Percentiles rank a stretch among this genome's conserved stretches.
Evolutionary conservation across 306 rosid genomes (phyloP).

Genomic region (Dryas octopetala): DNA sequence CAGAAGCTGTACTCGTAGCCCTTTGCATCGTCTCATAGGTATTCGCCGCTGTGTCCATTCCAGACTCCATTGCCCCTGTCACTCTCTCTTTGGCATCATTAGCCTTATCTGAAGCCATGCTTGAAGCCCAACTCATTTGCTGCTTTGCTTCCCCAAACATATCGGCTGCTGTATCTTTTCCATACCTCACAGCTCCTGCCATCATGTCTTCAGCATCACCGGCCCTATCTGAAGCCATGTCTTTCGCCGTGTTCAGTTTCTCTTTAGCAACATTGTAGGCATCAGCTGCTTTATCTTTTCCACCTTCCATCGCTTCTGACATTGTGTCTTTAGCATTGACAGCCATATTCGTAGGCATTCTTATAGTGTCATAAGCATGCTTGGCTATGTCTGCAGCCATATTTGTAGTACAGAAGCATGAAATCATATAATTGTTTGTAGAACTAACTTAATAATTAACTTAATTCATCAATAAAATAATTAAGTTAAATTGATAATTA

Average conservation of each 20-base stretch:
- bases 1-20: background rate
- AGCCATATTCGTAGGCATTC: conserved; percentile 23
- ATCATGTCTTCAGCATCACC: conserved; percentile 4
- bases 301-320: conserved; percentile 10
- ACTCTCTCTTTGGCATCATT: conserved; percentile 15
- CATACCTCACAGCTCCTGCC: background rate
- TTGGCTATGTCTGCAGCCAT: conserved; percentile 22
- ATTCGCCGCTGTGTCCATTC: conserved; percentile 14
- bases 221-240: conserved; percentile 1
- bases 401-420: no score
- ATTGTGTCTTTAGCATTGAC: conserved; percentile 15
- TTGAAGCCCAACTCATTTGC: background rate
- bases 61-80: background rate
- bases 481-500: no score
- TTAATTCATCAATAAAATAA: no score
- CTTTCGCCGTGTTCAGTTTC: conserved; percentile 8
- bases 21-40: background rate
- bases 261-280: conserved; percentile 9
- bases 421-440: no score
- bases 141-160: background rate
- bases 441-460: no score
- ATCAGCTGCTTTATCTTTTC: conserved; percentile 17
- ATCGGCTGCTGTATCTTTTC: conserved; percentile 11
- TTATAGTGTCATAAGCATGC: conserved; percentile 19
- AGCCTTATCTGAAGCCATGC: conserved; percentile 4